A percentile compares a stretch with the other conserved stretches of the same genome.
phyloP scores from a whole-genome alignment of 2,329 filamentous ascomycete genomes.

The Nannizzia gypsea region DNA sequence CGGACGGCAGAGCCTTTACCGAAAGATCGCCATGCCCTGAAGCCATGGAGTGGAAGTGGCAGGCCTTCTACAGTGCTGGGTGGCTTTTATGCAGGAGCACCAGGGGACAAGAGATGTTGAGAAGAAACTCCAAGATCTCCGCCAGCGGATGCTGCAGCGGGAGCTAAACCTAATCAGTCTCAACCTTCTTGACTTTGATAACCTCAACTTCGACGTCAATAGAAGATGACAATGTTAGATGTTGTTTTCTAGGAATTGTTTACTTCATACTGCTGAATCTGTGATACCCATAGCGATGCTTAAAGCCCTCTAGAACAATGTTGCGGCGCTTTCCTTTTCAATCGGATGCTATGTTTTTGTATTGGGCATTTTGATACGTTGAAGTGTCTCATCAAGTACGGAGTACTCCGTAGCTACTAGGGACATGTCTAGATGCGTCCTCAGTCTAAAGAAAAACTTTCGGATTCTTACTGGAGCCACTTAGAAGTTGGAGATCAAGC shows the following conservation, averaged over 20 bases:
- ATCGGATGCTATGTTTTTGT: no score
- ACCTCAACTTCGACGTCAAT: not conserved
- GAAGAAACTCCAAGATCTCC: not conserved
- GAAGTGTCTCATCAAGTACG: no score
- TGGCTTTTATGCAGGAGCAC: not conserved
- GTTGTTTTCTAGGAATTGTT: not conserved
- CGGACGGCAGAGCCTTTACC: slow-evolving; percentile 47
- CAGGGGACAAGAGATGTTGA: not conserved
- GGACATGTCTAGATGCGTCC: no score
- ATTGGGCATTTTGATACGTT: no score
- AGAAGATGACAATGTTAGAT: not conserved
- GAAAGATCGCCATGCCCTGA: slow-evolving; percentile 36
- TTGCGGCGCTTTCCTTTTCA: no score
- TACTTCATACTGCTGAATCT: not conserved
- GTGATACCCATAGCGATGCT: no score
- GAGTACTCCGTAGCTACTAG: no score
- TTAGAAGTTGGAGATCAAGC: no score
- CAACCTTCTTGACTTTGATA: not conserved
- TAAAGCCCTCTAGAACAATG: no score
- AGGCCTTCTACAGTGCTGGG: not conserved
- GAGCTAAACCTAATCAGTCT: not conserved
- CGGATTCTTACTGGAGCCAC: no score
- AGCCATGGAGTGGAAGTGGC: not conserved
- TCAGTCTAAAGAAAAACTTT: no score
- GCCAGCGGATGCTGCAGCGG: not conserved